These are phyloP conservation scores for Corynascus novoguineensis DNA, from an alignment of 495 filamentous ascomycete species.

Conservation along the genomic window DNA sequence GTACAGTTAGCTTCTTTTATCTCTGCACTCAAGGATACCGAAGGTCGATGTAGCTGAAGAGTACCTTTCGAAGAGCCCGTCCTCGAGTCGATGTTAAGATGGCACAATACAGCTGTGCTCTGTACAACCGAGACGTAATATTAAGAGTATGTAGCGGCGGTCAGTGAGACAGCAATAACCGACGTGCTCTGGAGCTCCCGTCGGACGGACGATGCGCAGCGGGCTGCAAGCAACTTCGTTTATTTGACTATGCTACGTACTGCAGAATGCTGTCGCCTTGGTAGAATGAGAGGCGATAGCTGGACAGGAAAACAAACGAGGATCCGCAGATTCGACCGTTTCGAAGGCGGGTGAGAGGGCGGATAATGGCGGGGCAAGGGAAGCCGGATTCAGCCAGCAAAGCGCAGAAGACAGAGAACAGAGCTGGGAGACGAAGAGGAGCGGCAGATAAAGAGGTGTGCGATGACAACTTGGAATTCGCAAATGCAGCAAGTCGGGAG, in stretches of 20 bases:
- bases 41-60: background rate
- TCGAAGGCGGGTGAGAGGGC: background rate
- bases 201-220: slow-evolving; percentile 30
- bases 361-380: slow-evolving; percentile 13
- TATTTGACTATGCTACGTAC: slow-evolving; percentile 54
- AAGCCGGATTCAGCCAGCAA: slow-evolving; percentile 10
- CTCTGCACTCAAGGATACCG: background rate
- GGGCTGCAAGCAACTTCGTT: slow-evolving; percentile 39
- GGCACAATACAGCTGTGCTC: background rate
- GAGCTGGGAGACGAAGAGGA: background rate
- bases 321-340: background rate
- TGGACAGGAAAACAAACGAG: background rate
- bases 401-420: slow-evolving; percentile 3
- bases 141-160: background rate
- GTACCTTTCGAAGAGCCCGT: background rate
- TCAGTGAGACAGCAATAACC: slow-evolving; percentile 23
- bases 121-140: slow-evolving; percentile 1
- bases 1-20: slow-evolving; percentile 9
- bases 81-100: background rate
- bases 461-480: background rate
- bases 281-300: background rate
- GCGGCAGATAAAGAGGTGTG: too few relatives aligned
- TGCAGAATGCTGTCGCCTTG: slow-evolving; percentile 23
- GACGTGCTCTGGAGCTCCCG: slow-evolving; percentile 15
- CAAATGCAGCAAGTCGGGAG: too few relatives aligned